Base-by-base conservation (phyloP, 257 asterid genomes). In the Anisodus acutangulus region DNA sequence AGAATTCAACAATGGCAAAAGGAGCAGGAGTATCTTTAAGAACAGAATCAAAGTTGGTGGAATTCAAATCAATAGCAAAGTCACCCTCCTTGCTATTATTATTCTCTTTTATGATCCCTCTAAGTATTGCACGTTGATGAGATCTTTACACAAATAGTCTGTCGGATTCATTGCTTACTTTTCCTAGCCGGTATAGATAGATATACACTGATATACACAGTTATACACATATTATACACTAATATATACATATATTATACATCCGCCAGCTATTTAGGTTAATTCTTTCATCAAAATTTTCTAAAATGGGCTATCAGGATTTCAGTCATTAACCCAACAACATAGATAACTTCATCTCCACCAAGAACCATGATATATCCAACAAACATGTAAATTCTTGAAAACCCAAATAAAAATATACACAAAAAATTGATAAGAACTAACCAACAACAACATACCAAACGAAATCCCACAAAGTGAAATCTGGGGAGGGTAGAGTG, bases 1-100 rank as follows among this genome's bases (percentile, higher is more conserved):
- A 95, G 91, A 95, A 95, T 86, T 95, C 97, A 68, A 95, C 97
- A 85, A 95, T 79, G 67, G 97, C 97, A 83, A 81, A 90, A 84
- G 95, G 88, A 17, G 94, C 92, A 47, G 95, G 93, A 22, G 98
- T 90, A 19, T 93, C 97, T 72, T 89, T 87, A 41, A 95, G 91
- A 66, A 95, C 92, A 2, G 90, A 66, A 89, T 92, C 97, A 64
- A 95, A 95, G 88, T 82, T 90, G 74, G 97, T 90, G 85, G 92
- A 90, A 82, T 95, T 93, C 81, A 95, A 89, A 49, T 95, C 98
- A 72, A 94, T 91, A 58, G 85, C 97, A 76, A 87, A 91, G 74
- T 94, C 97, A 3, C 82, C 85, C 43, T 84, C 89, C 5, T 88
- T 91, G 2, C 6, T 87, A 19, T 37, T 64, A 12, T 64, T 26